Percentiles rank a stretch among this genome's conserved stretches.
phyloP scores from a whole-genome alignment of 2,329 filamentous ascomycete genomes.

The Fusarium sp. region DNA sequence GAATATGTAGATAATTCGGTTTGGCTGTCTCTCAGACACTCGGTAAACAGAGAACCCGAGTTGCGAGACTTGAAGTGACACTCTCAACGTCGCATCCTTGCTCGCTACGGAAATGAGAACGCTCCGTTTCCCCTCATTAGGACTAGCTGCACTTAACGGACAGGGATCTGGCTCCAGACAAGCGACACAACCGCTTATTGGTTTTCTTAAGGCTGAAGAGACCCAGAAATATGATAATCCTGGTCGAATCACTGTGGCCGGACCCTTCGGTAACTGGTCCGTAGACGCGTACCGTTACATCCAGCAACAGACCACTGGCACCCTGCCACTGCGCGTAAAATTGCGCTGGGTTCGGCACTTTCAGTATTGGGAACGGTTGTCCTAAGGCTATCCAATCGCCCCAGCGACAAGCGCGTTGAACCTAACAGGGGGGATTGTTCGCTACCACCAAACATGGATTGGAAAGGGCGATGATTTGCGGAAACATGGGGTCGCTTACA shows the following conservation, averaged over 20 bases:
- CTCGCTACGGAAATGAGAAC: not conserved
- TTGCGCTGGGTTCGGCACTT: not conserved
- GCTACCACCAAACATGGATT: not conserved
- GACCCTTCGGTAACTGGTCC: too few relatives aligned
- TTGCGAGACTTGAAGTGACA: not conserved
- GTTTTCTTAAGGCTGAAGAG: too few relatives aligned
- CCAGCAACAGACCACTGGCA: not conserved
- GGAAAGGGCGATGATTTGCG: conserved; percentile 29
- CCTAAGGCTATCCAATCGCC: conserved; percentile 1
- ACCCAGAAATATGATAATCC: too few relatives aligned
- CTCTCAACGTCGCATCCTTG: too few relatives aligned
- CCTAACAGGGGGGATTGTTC: conserved; percentile 14
- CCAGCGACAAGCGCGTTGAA: conserved; percentile 7
- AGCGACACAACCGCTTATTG: too few relatives aligned
- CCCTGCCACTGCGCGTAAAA: not conserved
- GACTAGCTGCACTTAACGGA: too few relatives aligned
- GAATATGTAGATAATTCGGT: too few relatives aligned
- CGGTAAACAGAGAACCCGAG: not conserved
- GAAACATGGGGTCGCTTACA: conserved; percentile 32
- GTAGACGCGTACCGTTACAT: not conserved
- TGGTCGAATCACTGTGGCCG: too few relatives aligned
- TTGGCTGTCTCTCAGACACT: not conserved
- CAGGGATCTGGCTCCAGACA: too few relatives aligned
- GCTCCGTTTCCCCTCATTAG: not conserved
- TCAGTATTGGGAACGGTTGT: not conserved